Evolutionary conservation across 352 stramenopile genomes (phyloP).

Genomic region (Phytopythium oedochilum): DNA sequence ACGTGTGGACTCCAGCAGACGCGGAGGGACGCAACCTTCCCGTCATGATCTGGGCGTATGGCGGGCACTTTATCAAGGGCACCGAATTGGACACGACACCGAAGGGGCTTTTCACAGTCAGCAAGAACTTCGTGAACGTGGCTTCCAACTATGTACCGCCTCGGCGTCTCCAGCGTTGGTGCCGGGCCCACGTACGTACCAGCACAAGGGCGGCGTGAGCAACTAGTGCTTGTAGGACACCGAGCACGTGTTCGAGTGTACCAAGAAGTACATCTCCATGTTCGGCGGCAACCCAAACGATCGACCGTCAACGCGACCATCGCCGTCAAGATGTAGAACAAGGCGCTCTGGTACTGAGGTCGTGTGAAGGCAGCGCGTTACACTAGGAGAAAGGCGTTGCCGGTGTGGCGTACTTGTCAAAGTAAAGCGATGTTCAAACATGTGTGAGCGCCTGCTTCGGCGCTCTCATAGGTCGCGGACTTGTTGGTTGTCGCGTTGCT

Average conservation of each 20-base stretch:
- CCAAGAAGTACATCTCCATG: constrained; percentile 28
- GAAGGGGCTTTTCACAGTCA: constrained; percentile 19
- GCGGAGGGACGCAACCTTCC: constrained; percentile 17
- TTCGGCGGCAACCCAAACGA: constrained; percentile 33
- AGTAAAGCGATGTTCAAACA: background rate
- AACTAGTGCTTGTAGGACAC: constrained; percentile 24
- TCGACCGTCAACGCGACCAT: constrained; percentile 15
- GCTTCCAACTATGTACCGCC: constrained; percentile 35
- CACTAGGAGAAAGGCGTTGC: no score
- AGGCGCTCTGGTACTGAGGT: constrained; percentile 20
- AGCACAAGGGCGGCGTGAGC: constrained; percentile 18
- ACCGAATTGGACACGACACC: constrained; percentile 14
- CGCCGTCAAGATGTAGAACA: constrained; percentile 21
- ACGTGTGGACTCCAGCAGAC: constrained; percentile 24
- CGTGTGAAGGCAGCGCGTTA: background rate
- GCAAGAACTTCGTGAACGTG: constrained; percentile 26
- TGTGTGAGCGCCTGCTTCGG: background rate
- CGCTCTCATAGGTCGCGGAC: background rate
- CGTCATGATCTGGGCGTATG: constrained; percentile 30
- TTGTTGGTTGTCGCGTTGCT: background rate
- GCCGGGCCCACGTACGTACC: constrained; percentile 17
- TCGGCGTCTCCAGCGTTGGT: constrained; percentile 20
- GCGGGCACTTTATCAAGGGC: constrained; percentile 20
- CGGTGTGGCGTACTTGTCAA: no score
- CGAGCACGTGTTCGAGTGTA: constrained; percentile 26